Percentiles rank a stretch among this genome's conserved stretches.
Evolutionary conservation across 2,329 filamentous ascomycete genomes (phyloP).

Genomic region (Epichloe typhina): DNA sequence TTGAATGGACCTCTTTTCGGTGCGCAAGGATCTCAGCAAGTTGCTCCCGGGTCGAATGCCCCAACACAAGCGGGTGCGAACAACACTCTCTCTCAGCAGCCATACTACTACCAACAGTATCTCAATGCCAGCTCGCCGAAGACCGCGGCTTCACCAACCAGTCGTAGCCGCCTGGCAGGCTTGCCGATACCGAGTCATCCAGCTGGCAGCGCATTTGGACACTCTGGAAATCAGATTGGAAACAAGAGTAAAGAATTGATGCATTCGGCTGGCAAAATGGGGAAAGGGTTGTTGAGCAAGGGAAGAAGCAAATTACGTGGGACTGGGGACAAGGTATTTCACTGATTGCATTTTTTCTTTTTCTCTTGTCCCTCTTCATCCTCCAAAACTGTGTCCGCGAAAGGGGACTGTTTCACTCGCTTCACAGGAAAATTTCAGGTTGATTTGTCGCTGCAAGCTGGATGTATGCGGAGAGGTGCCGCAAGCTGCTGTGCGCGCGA

Average conservation of each 20-base stretch:
- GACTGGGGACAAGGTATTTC: slow-evolving; percentile 79
- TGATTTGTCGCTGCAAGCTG: neutral
- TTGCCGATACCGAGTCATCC: slow-evolving; percentile 26
- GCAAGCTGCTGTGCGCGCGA: neutral
- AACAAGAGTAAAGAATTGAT: slow-evolving; percentile 81
- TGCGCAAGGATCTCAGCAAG: slow-evolving; percentile 7
- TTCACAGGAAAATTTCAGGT: slow-evolving; percentile 8
- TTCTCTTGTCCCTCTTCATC: slow-evolving; percentile 14
- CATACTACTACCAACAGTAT: slow-evolving; percentile 45
- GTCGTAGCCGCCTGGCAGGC: slow-evolving; percentile 23
- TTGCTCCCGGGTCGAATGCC: slow-evolving; percentile 9
- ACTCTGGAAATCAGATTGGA: slow-evolving; percentile 53
- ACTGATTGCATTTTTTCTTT: slow-evolving; percentile 33
- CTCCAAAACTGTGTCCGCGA: neutral
- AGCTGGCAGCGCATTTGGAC: slow-evolving; percentile 32
- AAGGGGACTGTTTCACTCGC: neutral
- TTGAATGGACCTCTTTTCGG: slow-evolving; percentile 13
- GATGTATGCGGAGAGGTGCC: neutral
- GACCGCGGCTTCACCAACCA: slow-evolving; percentile 15
- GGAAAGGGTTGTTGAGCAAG: slow-evolving; percentile 84
- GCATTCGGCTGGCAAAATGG: slow-evolving; percentile 74
- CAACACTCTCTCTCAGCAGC: slow-evolving; percentile 24
- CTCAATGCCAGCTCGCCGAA: slow-evolving; percentile 29
- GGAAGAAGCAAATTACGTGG: slow-evolving; percentile 71
- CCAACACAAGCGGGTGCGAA: slow-evolving; percentile 13